Base-by-base conservation (phyloP, 2,329 filamentous ascomycete genomes). In the Hypoxylon sp. region DNA sequence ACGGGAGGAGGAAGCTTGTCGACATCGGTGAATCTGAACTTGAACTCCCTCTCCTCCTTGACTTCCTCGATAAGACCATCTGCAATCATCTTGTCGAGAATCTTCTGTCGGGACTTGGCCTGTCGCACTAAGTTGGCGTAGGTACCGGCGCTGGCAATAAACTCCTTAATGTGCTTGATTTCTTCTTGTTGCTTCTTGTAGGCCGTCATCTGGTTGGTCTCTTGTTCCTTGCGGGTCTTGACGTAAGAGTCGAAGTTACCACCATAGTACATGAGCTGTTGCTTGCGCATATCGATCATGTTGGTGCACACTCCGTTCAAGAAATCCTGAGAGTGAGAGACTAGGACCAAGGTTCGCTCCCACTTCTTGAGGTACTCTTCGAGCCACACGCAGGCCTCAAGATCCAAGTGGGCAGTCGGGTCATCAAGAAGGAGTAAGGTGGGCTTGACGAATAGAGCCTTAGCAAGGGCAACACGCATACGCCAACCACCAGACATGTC, bases 401-500 rank as follows among this genome's bases (percentile, higher is more conserved):
- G 88, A 86, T 99, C 96, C 89, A 99, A 92, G 89, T 99, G 96
- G 77, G 96, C 96, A 71, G 96, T 99, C 45, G 96, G 96, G 85
- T 99, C 96, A 79, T 99, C 96, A 76, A 99, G 94, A 72, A 99
- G 88, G 53, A 99, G 89, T 62, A 99, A 87, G 16, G 94, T 96
- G 34, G 96, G 96, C 88, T 96, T 97, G 83, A 99, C 95, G 85
- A 99, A 99, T 56, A 99, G 90, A 62, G 96, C 96, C 87, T 98
- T 97, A 79, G 88, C 96, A 67, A 99, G 90, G 62, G 96, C 96
- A 64, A 99, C 96, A 88, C 96, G 93, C 96, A 99, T 99, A 86
- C 95, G 90, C 96, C 96, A 99, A 75, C 96, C 96, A 93, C 96
- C 96, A 72, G 96, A 99, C 96, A 99, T 99, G 81, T 99, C 96